Conservation (phyloP, 2,329 filamentous ascomycete genomes). For the Aspergillus fijiensis region DNA sequence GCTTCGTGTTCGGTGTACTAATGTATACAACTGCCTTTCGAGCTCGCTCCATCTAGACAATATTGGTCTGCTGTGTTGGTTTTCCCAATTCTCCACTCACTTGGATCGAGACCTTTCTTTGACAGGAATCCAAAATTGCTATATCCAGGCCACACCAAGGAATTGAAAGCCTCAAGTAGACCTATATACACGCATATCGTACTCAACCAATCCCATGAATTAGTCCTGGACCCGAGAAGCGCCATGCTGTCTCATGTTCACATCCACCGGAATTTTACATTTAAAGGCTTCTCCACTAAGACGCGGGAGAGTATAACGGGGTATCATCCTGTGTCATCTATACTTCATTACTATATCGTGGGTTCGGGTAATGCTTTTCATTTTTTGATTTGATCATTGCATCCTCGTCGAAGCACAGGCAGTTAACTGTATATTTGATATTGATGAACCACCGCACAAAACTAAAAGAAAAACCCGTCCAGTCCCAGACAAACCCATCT, state of each 20-base stretch:
- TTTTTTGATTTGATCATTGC: slow-evolving; percentile 38
- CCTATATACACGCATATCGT: too few relatives aligned
- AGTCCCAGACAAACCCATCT: slow-evolving; percentile 55
- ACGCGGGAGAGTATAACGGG: not conserved
- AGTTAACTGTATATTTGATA: slow-evolving; percentile 35
- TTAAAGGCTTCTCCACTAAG: too few relatives aligned
- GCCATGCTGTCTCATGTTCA: too few relatives aligned
- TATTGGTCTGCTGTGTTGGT: not conserved
- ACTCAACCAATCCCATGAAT: too few relatives aligned
- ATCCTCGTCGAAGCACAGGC: slow-evolving; percentile 33
- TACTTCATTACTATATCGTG: slow-evolving; percentile 20
- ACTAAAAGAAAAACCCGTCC: slow-evolving; percentile 41
- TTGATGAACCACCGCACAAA: slow-evolving; percentile 43
- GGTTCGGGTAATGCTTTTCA: slow-evolving; percentile 33
- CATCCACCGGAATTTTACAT: too few relatives aligned
- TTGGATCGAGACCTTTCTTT: too few relatives aligned
- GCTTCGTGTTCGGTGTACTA: not conserved
- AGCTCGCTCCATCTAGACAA: not conserved
- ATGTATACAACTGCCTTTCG: not conserved
- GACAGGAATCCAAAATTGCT: too few relatives aligned
- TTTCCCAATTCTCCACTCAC: too few relatives aligned
- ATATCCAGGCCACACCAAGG: too few relatives aligned
- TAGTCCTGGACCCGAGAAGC: too few relatives aligned
- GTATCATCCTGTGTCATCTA: not conserved
- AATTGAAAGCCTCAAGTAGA: too few relatives aligned